A percentile compares a stretch with the other conserved stretches of the same genome.
These are phyloP conservation scores for Rhodamnia argentea DNA, from an alignment of 345 rosid genomes.

Conservation along the genomic window DNA sequence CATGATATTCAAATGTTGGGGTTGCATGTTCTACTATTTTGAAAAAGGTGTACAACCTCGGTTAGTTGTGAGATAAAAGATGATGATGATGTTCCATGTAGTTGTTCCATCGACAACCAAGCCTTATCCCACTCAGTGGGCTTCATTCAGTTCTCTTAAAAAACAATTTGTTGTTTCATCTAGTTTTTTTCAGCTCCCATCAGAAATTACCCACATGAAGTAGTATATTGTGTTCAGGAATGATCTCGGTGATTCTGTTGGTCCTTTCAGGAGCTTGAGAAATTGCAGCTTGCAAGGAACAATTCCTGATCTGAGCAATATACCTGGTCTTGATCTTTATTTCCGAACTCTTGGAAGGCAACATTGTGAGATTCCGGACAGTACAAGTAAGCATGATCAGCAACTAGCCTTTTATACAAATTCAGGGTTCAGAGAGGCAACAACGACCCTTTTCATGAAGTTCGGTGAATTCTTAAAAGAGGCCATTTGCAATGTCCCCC, in stretches of 20 bases:
- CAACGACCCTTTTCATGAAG: background rate
- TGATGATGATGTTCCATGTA: background rate
- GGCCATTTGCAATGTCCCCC: background rate
- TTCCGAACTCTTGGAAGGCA: background rate
- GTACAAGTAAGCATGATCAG: background rate
- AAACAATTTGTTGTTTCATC: background rate
- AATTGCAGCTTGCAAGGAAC: slow-evolving; percentile 84
- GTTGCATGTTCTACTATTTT: background rate
- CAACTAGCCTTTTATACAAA: background rate
- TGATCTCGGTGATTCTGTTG: slow-evolving; percentile 5
- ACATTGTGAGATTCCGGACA: background rate
- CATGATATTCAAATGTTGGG: background rate
- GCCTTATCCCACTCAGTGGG: background rate
- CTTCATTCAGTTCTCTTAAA: background rate
- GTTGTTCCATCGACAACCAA: background rate
- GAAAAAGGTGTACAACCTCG: background rate
- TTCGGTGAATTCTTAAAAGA: background rate
- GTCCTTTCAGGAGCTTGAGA: slow-evolving; percentile 70
- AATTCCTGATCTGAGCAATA: slow-evolving; percentile 76
- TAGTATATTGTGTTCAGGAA: background rate
- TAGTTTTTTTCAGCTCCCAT: background rate
- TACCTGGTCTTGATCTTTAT: slow-evolving; percentile 33
- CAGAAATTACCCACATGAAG: background rate
- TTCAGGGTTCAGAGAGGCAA: background rate
- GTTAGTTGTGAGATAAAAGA: background rate